These are phyloP conservation scores for Stephanodiscus triporus DNA, from an alignment of 108 stramenopile genomes.

Conservation along the genomic window DNA sequence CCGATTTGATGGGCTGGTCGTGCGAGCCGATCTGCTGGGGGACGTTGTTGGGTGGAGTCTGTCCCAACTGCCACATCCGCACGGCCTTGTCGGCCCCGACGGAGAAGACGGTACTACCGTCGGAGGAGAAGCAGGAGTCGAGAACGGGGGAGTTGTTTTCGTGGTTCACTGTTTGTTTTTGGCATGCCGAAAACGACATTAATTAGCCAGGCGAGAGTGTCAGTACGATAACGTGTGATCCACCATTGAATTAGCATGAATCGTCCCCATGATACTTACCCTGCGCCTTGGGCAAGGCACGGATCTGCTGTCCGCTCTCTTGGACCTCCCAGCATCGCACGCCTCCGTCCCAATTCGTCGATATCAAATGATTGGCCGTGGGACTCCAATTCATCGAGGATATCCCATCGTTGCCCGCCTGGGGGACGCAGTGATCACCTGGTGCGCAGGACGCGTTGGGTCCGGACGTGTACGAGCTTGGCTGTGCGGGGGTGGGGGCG, in stretches of 20 bases:
- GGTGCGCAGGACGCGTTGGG: constrained; percentile 50
- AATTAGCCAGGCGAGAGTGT: not conserved
- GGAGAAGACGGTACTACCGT: constrained; percentile 82
- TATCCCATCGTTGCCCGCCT: constrained; percentile 80
- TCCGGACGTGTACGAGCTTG: constrained; percentile 21
- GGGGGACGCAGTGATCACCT: constrained; percentile 70
- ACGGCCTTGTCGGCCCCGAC: constrained; percentile 84
- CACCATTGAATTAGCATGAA: too few species aligned
- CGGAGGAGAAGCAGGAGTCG: constrained; percentile 70
- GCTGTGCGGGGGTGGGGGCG: constrained; percentile 28
- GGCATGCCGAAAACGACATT: not conserved
- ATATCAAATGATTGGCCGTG: constrained; percentile 72
- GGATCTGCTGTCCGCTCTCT: constrained; percentile 72
- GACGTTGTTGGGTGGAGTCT: constrained; percentile 61
- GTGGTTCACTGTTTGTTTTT: constrained; percentile 62
- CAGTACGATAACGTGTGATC: too few species aligned
- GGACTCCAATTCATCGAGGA: constrained; percentile 75
- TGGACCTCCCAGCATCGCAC: constrained; percentile 89
- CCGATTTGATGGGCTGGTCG: constrained; percentile 77
- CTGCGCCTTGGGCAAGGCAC: constrained; percentile 78
- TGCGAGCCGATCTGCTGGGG: constrained; percentile 90
- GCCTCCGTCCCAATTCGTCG: constrained; percentile 85
- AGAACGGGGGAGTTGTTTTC: constrained; percentile 69
- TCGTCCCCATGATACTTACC: constrained; percentile 29
- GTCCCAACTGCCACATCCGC: constrained; percentile 88